phyloP scores from a whole-genome alignment of 441 rosid genomes.

The Gossypium schwendimanii region DNA sequence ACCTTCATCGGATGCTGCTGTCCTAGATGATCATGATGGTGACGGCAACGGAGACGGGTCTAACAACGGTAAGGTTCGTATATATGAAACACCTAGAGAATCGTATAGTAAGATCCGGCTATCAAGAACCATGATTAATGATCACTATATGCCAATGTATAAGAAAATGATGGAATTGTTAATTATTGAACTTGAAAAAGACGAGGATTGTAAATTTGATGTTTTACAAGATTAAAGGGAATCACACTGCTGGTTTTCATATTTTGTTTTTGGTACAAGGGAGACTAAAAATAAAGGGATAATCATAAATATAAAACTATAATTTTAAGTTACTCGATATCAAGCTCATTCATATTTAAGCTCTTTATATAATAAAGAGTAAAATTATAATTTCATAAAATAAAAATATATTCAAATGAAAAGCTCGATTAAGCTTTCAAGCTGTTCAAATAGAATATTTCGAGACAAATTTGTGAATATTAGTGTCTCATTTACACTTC shows the following conservation, averaged over 20 bases:
- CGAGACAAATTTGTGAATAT: too few species aligned
- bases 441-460: too few species aligned
- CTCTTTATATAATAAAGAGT: too few species aligned
- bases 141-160: constrained; percentile 96
- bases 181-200: constrained; percentile 53
- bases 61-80: constrained; percentile 32
- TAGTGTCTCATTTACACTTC: too few species aligned
- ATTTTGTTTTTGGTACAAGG: not conserved
- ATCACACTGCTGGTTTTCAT: not conserved
- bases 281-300: not conserved
- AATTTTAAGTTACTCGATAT: too few species aligned
- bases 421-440: too few species aligned
- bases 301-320: too few species aligned
- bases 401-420: too few species aligned
- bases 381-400: too few species aligned
- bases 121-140: constrained; percentile 85
- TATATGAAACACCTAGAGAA: constrained; percentile 81
- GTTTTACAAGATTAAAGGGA: constrained; percentile 6
- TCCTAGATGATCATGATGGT: constrained; percentile 15
- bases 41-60: not conserved
- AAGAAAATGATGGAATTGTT: constrained; percentile 82
- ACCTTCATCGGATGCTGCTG: not conserved
- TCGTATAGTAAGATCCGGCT: constrained; percentile 84
- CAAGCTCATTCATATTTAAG: too few species aligned
- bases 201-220: constrained; percentile 22